Evolutionary conservation across 148 eudicot species (phyloP).

Genomic region (Rhododendron griersonianum): DNA sequence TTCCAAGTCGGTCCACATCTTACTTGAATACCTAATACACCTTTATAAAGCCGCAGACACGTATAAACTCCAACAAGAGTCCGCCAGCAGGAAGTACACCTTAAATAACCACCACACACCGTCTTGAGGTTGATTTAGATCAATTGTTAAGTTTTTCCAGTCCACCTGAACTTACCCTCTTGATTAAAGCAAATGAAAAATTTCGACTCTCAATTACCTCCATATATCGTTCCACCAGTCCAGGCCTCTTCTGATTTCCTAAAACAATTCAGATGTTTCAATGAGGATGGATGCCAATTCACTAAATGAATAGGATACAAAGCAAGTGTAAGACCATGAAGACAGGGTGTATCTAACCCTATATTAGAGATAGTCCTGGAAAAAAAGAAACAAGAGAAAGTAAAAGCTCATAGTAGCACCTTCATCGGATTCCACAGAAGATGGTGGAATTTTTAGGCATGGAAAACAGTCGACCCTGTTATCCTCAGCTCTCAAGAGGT

Average conservation of each 20-base stretch:
- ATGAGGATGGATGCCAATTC: constrained; percentile 5
- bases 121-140: background rate
- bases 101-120: background rate
- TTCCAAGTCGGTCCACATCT: background rate
- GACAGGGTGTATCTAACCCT: background rate
- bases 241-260: constrained; percentile 66
- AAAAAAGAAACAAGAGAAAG: background rate
- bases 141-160: background rate
- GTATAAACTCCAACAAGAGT: background rate
- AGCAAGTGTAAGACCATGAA: background rate
- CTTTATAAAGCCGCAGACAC: background rate
- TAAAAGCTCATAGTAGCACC: constrained; percentile 32
- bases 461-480: constrained; percentile 94
- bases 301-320: background rate
- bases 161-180: background rate
- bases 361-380: background rate
- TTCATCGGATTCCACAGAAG: constrained; percentile 41
- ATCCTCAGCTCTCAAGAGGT: constrained; percentile 84
- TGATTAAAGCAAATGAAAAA: constrained; percentile 2
- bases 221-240: constrained; percentile 85
- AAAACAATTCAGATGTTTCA: constrained; percentile 13
- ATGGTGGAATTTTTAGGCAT: constrained; percentile 55
- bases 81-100: background rate
- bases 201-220: constrained; percentile 40
- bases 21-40: background rate